Conservation (phyloP, 73 alveolate species). For the Effrenium voratum region DNA sequence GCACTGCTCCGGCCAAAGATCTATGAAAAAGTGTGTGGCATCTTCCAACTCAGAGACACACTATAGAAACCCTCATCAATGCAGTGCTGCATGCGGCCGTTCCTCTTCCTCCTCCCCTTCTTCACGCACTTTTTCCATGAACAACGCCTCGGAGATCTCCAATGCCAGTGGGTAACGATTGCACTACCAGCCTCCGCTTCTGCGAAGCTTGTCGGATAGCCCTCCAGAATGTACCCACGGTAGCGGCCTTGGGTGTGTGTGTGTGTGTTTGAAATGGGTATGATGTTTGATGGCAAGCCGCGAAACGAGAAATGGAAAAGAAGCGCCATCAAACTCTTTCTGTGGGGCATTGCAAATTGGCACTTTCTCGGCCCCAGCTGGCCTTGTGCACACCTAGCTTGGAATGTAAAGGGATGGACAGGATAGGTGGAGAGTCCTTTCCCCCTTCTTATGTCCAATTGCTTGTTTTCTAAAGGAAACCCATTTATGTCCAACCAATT, state of each 20-base stretch:
- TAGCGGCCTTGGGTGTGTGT: constrained; percentile 24
- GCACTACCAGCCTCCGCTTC: constrained; percentile 48
- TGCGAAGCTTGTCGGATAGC: constrained; percentile 69
- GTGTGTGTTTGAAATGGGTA: neutral
- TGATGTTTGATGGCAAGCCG: neutral
- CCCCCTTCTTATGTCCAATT: too few species aligned
- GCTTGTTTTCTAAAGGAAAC: too few species aligned
- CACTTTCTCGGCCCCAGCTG: too few species aligned
- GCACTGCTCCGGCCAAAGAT: neutral
- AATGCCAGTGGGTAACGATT: neutral
- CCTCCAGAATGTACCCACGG: constrained; percentile 89
- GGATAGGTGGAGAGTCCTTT: too few species aligned
- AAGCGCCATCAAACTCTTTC: neutral
- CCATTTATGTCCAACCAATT: too few species aligned
- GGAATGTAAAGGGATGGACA: too few species aligned
- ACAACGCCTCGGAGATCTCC: constrained; percentile 17
- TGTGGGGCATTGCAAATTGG: neutral
- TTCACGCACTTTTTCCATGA: constrained; percentile 61
- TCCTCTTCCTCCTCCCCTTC: constrained; percentile 73
- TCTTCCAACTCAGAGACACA: too few species aligned
- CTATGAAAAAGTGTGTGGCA: too few species aligned
- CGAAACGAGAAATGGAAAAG: neutral
- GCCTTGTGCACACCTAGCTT: neutral
- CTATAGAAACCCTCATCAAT: too few species aligned
- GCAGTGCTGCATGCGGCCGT: neutral